Conservation (phyloP, 306 rosid species). For the Cucumis hystrix region DNA sequence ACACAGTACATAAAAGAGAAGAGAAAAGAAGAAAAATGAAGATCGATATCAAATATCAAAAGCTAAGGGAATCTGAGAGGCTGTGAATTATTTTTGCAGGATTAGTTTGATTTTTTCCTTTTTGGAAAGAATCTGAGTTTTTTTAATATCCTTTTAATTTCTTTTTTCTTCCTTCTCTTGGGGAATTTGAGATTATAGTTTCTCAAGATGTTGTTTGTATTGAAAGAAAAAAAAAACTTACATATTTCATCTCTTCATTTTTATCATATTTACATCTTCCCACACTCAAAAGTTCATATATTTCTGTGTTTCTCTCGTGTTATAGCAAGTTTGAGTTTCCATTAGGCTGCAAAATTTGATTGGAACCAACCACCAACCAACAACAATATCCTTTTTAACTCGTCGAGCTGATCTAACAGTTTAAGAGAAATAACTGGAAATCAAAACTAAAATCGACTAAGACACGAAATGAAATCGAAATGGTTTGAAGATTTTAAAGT, state of each 20-base stretch:
- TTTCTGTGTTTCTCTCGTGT: background rate
- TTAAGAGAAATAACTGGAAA: background rate
- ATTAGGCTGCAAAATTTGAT: background rate
- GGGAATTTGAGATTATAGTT: background rate
- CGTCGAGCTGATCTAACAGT: background rate
- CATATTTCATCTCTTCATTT: background rate
- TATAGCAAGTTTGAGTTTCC: background rate
- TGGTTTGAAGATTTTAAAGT: background rate
- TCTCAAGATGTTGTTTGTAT: conserved; percentile 1
- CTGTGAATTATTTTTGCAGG: conserved; percentile 10
- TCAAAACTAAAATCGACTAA: too few species aligned
- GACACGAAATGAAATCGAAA: background rate
- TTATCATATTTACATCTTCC: background rate
- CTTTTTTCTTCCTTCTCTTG: background rate
- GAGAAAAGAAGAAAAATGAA: background rate
- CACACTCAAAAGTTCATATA: background rate
- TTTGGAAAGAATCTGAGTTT: background rate
- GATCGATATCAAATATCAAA: background rate
- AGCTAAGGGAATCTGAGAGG: background rate
- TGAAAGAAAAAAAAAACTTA: background rate
- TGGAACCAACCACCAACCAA: too few species aligned
- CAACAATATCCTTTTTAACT: background rate
- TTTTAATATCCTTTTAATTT: background rate
- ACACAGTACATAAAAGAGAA: conserved; percentile 4
- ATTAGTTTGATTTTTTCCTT: background rate